Conservation (phyloP, 2,329 filamentous ascomycete genomes). For the Aspergillus hortae region DNA sequence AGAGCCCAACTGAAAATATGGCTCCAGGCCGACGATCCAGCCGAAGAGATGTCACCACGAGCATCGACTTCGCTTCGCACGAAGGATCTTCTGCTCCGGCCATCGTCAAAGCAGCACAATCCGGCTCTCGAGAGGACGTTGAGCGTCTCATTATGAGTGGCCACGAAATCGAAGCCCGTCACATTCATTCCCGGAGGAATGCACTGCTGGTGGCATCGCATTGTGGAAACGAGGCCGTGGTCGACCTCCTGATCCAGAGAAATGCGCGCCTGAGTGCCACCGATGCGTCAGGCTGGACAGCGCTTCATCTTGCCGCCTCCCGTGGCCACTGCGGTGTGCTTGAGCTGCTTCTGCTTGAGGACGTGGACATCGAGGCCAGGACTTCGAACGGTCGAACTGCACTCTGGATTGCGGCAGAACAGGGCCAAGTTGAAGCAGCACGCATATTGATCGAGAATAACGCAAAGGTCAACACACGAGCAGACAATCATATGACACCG, state of each 20-base stretch:
- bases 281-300: slow-evolving; percentile 29
- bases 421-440: slow-evolving; percentile 31
- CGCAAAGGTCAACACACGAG: slow-evolving; percentile 34
- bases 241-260: slow-evolving; percentile 29
- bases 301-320: slow-evolving; percentile 31
- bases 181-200: slow-evolving; percentile 30
- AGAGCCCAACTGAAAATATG: slow-evolving; percentile 9
- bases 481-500: slow-evolving; percentile 30
- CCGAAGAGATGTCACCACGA: slow-evolving; percentile 26
- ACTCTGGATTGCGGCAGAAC: slow-evolving; percentile 33
- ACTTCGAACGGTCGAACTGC: slow-evolving; percentile 32
- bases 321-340: slow-evolving; percentile 28
- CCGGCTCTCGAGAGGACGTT: slow-evolving; percentile 31
- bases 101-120: slow-evolving; percentile 36
- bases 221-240: slow-evolving; percentile 36
- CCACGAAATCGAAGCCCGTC: slow-evolving; percentile 27
- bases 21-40: slow-evolving; percentile 10
- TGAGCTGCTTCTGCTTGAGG: slow-evolving; percentile 22
- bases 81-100: slow-evolving; percentile 28
- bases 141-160: slow-evolving; percentile 31
- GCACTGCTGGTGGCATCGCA: slow-evolving; percentile 39
- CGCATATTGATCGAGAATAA: slow-evolving; percentile 28
- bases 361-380: slow-evolving; percentile 29
- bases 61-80: slow-evolving; percentile 32
- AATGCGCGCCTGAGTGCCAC: slow-evolving; percentile 27